Base-by-base conservation (phyloP, 1,284 basidiomycete species). In the Microbotryum lychnidis-dioicae region DNA sequence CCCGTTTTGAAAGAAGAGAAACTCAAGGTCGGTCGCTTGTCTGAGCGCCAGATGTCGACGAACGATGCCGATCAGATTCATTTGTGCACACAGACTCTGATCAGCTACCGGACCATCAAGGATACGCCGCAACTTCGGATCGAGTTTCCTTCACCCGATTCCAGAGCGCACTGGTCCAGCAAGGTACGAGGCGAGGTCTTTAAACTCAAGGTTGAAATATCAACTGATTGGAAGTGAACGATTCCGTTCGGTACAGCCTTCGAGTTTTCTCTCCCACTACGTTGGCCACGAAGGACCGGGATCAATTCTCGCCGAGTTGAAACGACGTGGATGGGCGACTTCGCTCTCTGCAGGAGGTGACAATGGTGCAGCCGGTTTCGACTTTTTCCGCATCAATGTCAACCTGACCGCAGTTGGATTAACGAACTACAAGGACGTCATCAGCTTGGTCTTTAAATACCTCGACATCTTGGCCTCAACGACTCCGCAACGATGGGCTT, bases 261-360 rank as follows among this genome's bases (percentile, higher is more conserved):
- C 80, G 1, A 78, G 83, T 66, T 87, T 91, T 73, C 72, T 97
- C 23, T 81, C 84, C 4, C 90, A 96, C 75, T 87, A 93, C 72
- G 76, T 94, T 46, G 94, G 94, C 0, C 92, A 98, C 74, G 96
- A 98, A 77, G 94, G 94, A 3, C 85, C 87, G 27, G 94, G 94
- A 2, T 97, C 60, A 3, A 61, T 65, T 46, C 82, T 92, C 69
- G 91, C 91, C 2, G 91, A 93, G 74, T 80, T 99, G 65, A 98
- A 97, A 78, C 80, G 82, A 68, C 87, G 88, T 72, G 91, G 92
- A 6, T 97, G 93, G 91, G 83, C 87, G 48, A 91, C 87, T 55
- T 80, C 80, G 27, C 78, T 98, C 48, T 84, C 82, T 58, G 80
- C 85, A 47, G 89, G 87, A 6, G 80, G 83, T 7, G 85, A 86